These are phyloP conservation scores for Starmera stellimalicola DNA, from an alignment of 1,139 yeast genomes.

Conservation along the genomic window DNA sequence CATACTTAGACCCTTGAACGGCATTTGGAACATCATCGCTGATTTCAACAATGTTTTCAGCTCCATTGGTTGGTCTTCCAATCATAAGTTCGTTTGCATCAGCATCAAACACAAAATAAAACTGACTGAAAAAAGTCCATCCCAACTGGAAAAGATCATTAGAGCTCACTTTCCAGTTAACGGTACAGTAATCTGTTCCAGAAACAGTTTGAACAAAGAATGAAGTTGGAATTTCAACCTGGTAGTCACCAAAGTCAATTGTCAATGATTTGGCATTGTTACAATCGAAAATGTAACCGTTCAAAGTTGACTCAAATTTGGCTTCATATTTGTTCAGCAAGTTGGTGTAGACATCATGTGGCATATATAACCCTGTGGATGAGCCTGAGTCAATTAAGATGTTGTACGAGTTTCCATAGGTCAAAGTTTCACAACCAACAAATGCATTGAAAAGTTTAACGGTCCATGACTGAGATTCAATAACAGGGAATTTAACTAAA, in stretches of 20 bases:
- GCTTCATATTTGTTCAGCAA: conserved; percentile 8
- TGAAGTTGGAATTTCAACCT: conserved; percentile 5
- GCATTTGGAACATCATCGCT: conserved; percentile 3
- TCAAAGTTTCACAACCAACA: conserved; percentile 2
- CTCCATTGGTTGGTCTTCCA: conserved; percentile 5
- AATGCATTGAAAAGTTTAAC: conserved; percentile 7
- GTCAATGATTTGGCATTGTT: conserved; percentile 5
- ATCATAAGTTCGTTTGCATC: conserved; percentile 8
- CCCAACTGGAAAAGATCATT: conserved; percentile 8
- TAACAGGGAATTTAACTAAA: conserved; percentile 25
- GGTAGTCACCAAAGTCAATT: conserved; percentile 9
- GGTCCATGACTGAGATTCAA: conserved; percentile 7
- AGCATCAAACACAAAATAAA: conserved; percentile 12
- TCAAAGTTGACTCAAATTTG: conserved; percentile 6
- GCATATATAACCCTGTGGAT: conserved; percentile 9
- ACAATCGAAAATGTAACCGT: conserved; percentile 9
- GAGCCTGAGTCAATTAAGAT: conserved; percentile 6
- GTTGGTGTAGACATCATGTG: conserved; percentile 6
- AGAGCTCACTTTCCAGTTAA: conserved; percentile 4
- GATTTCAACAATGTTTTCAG: conserved; percentile 5
- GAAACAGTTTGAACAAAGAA: conserved; percentile 6
- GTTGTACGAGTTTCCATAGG: conserved; percentile 1
- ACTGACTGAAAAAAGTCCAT: conserved; percentile 8
- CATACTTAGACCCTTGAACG: neutral
- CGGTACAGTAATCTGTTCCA: conserved; percentile 7